Evolutionary conservation across 768 basidiomycete genomes (phyloP), one percentile per base, ranked within the genome.

Genomic region (Hericium coralloides): DNA sequence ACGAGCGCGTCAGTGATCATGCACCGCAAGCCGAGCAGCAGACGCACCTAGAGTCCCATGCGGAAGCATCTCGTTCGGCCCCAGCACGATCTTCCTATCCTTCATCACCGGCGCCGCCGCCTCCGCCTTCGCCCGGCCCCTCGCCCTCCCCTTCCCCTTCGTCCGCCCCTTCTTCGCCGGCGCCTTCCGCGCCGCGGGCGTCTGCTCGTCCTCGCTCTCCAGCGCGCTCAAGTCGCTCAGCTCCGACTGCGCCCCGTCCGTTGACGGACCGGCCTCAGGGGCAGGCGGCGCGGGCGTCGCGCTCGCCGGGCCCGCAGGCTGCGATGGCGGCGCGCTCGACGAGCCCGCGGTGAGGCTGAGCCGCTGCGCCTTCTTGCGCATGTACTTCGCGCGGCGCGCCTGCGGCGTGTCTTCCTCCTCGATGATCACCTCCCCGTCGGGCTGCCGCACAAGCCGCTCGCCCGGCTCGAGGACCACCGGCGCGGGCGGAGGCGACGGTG

Each of bases 361-460:
- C 18, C 26, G 55, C 57, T 2, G 68, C n/a, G 64, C 75, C 64
- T 78, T 82, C 52, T 69, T 73, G 8, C 76, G 74, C 57, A 71
- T 67, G 18, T 73, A 74, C 68, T 84, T 87, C 68, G 81, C 76
- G 52, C 79, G 75, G 4, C 87, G 80, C 41, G 79, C 84, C 3
- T 78, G 78, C 38, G 87, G 87, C 5, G 88, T 84, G 63, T 89
- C 88, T 22, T 89, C 73, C 58, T 82, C 80, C 64, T 90, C 87
- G 56, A 89, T 79, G 55, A 87, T 78, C 49, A 84, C 74, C 56
- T 70, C 75, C n/a, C 79, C 78, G 47, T 72, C 71, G n/a, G 76
- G 70, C 8, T 66, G 58, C 45, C 67, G 60, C 63, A 68, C 43
- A 59, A 62, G 57, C 60, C 66, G 41, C 66, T 59, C 58, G 38